phyloP scores from a whole-genome alignment of 2,329 filamentous ascomycete genomes.

The Penicillium sp. region DNA sequence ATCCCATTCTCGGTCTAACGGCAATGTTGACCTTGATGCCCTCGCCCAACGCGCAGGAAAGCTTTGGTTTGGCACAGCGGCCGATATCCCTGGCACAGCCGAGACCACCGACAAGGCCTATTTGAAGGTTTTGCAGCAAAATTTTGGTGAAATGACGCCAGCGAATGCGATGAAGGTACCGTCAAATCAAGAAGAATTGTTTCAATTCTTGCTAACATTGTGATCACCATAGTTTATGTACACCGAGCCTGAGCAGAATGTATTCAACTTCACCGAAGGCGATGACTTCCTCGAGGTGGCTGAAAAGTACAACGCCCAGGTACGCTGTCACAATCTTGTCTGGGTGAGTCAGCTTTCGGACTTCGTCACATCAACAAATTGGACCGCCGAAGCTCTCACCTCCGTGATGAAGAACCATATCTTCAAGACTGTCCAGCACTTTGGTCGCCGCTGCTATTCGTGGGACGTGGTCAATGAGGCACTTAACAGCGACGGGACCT shows the following conservation, averaged over 20 bases:
- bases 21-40: not conserved
- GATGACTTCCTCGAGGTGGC: slow-evolving; percentile 47
- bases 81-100: not conserved
- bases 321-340: slow-evolving; percentile 39
- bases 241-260: slow-evolving; percentile 55
- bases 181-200: not conserved
- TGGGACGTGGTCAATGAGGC: slow-evolving; percentile 39
- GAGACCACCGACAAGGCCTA: not conserved
- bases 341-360: slow-evolving; percentile 13
- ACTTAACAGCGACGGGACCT: slow-evolving; percentile 42
- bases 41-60: not conserved
- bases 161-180: not conserved
- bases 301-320: slow-evolving; percentile 38
- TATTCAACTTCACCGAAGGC: slow-evolving; percentile 59
- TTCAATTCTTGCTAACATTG: too few species aligned
- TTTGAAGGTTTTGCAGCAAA: not conserved
- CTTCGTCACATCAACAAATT: slow-evolving; percentile 51
- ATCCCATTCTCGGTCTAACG: too few species aligned
- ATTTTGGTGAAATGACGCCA: not conserved
- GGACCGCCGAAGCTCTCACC: slow-evolving; percentile 58
- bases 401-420: slow-evolving; percentile 50
- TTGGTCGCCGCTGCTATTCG: slow-evolving; percentile 25
- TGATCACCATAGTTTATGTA: slow-evolving; percentile 21
- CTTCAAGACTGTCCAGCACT: slow-evolving; percentile 27
- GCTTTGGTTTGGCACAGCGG: not conserved